Conservation (phyloP, 352 stramenopile genomes). For the Pythium pyrilobum region DNA sequence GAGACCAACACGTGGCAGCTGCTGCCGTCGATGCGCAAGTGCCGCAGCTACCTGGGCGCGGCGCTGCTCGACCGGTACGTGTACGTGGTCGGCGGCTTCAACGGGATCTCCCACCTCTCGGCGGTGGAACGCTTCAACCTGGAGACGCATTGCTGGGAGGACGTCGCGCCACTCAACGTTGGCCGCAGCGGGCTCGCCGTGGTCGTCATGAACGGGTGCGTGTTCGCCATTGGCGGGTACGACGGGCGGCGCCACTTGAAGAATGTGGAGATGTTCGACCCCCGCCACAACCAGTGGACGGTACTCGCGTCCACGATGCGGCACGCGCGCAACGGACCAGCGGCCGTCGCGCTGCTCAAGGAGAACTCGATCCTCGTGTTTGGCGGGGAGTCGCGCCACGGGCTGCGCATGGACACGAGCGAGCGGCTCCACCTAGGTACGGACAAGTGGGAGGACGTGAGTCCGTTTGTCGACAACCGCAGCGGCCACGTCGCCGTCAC, state of each 20-base stretch:
- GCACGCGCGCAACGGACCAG: slow-evolving; percentile 57
- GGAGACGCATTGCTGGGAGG: slow-evolving; percentile 40
- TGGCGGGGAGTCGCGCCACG: slow-evolving; percentile 61
- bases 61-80: slow-evolving; percentile 40
- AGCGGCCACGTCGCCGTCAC: slow-evolving; percentile 60
- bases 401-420: slow-evolving; percentile 55
- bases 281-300: slow-evolving; percentile 39
- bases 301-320: slow-evolving; percentile 36
- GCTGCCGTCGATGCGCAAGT: slow-evolving; percentile 50
- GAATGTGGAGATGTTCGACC: slow-evolving; percentile 61
- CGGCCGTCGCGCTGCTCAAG: slow-evolving; percentile 37
- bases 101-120: slow-evolving; percentile 49
- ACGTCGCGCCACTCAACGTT: slow-evolving; percentile 39
- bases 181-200: slow-evolving; percentile 57
- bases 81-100: slow-evolving; percentile 68
- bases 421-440: slow-evolving; percentile 42
- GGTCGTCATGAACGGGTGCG: slow-evolving; percentile 32
- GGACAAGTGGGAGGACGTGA: slow-evolving; percentile 40
- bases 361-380: slow-evolving; percentile 58
- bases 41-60: slow-evolving; percentile 59
- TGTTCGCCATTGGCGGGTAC: slow-evolving; percentile 69
- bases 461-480: slow-evolving; percentile 52
- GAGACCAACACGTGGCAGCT: slow-evolving; percentile 43
- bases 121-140: slow-evolving; percentile 57
- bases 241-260: slow-evolving; percentile 59